These are phyloP conservation scores for Zygoascus hellenicus DNA, from an alignment of 1,139 yeast genomes.

Conservation along the genomic window DNA sequence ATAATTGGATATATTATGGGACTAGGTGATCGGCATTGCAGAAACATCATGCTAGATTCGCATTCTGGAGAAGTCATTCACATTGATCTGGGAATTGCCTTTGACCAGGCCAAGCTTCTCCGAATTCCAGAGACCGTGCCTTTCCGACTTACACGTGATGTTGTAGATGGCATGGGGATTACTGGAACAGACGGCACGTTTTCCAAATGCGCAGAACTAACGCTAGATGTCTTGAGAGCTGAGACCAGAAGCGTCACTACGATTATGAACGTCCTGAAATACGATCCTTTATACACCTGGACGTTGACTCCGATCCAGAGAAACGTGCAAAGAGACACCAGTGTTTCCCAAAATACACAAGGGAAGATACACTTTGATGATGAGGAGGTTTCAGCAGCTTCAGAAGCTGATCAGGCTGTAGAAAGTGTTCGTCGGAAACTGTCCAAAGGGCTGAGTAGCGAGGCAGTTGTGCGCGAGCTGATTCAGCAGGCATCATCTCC, in stretches of 20 bases:
- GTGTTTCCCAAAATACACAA: background rate
- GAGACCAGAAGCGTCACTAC: conserved; percentile 69
- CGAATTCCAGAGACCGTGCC: conserved; percentile 94
- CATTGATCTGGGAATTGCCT: conserved; percentile 93
- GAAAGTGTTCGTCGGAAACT: conserved; percentile 67
- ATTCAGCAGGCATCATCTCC: conserved; percentile 70
- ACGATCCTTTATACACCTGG: conserved; percentile 95
- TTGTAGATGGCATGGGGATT: conserved; percentile 89
- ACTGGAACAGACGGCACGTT: conserved; percentile 77
- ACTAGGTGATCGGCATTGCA: conserved; percentile 91
- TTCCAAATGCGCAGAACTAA: conserved; percentile 64
- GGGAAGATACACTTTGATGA: conserved; percentile 12
- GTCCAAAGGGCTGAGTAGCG: conserved; percentile 67
- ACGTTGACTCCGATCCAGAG: conserved; percentile 53
- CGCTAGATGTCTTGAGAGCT: conserved; percentile 58
- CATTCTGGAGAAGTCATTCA: conserved; percentile 87
- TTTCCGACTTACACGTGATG: conserved; percentile 81
- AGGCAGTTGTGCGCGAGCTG: conserved; percentile 77
- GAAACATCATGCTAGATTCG: conserved; percentile 78
- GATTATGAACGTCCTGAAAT: conserved; percentile 75
- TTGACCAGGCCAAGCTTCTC: conserved; percentile 73
- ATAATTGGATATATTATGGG: conserved; percentile 86
- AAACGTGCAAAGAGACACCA: background rate
- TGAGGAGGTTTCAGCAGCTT: conserved; percentile 34
- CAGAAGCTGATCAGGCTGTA: conserved; percentile 78